Percentiles rank a stretch among this genome's conserved stretches.
These are phyloP conservation scores for Microdochium bolleyi DNA, from an alignment of 2,329 filamentous ascomycete genomes.

Conservation along the genomic window DNA sequence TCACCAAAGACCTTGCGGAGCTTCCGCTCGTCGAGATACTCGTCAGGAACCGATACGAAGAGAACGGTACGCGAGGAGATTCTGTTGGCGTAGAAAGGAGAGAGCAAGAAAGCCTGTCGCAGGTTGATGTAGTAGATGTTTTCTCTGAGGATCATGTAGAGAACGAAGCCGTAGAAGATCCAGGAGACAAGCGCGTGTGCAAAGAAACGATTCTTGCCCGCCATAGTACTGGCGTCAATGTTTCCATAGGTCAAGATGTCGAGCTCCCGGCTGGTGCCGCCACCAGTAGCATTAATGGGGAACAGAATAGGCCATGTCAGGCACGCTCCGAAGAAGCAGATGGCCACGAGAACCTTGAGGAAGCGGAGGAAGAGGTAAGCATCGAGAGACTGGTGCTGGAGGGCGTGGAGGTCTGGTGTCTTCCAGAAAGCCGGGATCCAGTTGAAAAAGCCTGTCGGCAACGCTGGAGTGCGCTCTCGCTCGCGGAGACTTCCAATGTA, in stretches of 20 bases:
- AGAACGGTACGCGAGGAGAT: slow-evolving; percentile 88
- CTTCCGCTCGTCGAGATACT: slow-evolving; percentile 70
- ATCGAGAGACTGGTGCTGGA: slow-evolving; percentile 89
- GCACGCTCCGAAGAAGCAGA: slow-evolving; percentile 74
- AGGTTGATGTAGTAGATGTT: slow-evolving; percentile 88
- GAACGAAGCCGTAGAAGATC: slow-evolving; percentile 79
- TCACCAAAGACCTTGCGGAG: slow-evolving; percentile 76
- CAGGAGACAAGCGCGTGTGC: slow-evolving; percentile 76
- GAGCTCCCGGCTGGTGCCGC: slow-evolving; percentile 55
- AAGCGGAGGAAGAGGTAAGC: slow-evolving; percentile 88
- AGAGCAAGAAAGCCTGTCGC: slow-evolving; percentile 84
- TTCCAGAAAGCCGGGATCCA: slow-evolving; percentile 63
- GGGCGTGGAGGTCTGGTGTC: slow-evolving; percentile 66
- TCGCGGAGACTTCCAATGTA: slow-evolving; percentile 37
- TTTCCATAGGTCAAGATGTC: slow-evolving; percentile 77
- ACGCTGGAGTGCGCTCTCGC: slow-evolving; percentile 48
- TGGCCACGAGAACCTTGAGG: slow-evolving; percentile 65
- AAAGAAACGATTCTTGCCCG: slow-evolving; percentile 60
- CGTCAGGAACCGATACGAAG: slow-evolving; percentile 73
- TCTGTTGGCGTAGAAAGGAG: slow-evolving; percentile 73
- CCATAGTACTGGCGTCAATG: slow-evolving; percentile 40
- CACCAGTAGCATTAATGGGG: slow-evolving; percentile 81
- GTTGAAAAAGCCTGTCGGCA: slow-evolving; percentile 55
- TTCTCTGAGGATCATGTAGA: slow-evolving; percentile 82
- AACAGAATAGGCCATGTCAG: slow-evolving; percentile 84